Evolutionary conservation across 2,329 filamentous ascomycete genomes (phyloP), one percentile per base, ranked within the genome.

Genomic region (Penicillium crustosum): DNA sequence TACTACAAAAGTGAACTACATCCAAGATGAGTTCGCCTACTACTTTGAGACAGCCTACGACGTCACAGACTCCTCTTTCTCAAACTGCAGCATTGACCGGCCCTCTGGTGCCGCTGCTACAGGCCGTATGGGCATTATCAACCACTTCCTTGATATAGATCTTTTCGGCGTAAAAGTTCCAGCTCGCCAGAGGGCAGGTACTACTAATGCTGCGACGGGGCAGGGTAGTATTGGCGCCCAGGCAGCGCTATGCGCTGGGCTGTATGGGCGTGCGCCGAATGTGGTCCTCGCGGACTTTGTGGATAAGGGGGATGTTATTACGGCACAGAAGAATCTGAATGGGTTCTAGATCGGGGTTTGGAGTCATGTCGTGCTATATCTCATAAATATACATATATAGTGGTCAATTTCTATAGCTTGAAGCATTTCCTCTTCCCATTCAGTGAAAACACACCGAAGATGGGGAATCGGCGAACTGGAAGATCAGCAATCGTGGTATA

Each of bases 41-140:
- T 78, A 73, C 65, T 80, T 79, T 61, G 79, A 81, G 61, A 81
- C 78, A 7, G 72, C 73, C 25, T 81, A 75, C 61, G 76, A 73
- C 53, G 70, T 73, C 3, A 79, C 71, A 2, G 71, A 79, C 58
- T 50, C 74, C 3, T 63, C 68, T 8, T 80, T 81, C 63, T 59
- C 69, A 1, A 66, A 74, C 57, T 81, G 79, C 66, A 75, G 68
- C 12, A 75, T 81, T 51, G 73, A 81, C 61, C 74, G 78, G 4
- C 79, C 79, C 3, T 45, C 71, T 6, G 72, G 71, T n/a, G 71
- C 70, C 25, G 72, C 68, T 15, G 61, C 73, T 6, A 66, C 71
- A 5, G 77, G 74, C 13, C 71, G 76, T 5, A 79, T 81, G 77
- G 77, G 77, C 54, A 72, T 81, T 36, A 72, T 81, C 58, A 82